These are phyloP conservation scores for Neoascochyta sp. DNA, from an alignment of 2,329 filamentous ascomycete genomes.

Conservation along the genomic window DNA sequence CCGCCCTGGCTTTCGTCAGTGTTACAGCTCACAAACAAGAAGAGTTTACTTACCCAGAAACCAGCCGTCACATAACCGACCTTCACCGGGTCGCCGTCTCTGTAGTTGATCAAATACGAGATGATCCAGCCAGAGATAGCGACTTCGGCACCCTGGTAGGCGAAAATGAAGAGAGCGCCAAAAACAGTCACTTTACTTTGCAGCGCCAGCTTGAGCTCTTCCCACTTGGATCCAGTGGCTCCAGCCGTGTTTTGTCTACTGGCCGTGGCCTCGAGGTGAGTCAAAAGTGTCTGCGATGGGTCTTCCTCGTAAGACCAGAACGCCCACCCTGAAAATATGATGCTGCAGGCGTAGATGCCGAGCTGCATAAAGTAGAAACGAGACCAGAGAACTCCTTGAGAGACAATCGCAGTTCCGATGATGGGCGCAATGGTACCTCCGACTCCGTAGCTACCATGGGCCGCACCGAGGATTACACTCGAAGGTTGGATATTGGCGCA, in stretches of 20 bases:
- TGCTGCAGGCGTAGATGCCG: conserved; percentile 54
- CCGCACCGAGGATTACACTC: conserved; percentile 54
- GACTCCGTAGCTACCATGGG: conserved; percentile 61
- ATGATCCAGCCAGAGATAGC: conserved; percentile 84
- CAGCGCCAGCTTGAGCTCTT: conserved; percentile 50
- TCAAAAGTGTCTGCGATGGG: conserved; percentile 42
- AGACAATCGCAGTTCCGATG: conserved; percentile 69
- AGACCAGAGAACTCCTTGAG: conserved; percentile 60
- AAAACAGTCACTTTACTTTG: conserved; percentile 61
- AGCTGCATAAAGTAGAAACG: conserved; percentile 69
- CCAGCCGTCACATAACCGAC: conserved; percentile 77
- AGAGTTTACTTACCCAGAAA: conserved; percentile 53
- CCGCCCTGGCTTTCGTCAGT: conserved; percentile 55
- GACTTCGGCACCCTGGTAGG: conserved; percentile 82
- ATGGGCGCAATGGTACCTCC: conserved; percentile 61
- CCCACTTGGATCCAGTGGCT: conserved; percentile 45
- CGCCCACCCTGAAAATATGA: conserved; percentile 60
- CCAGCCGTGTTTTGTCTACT: conserved; percentile 38
- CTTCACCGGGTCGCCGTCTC: conserved; percentile 63
- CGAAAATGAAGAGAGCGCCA: conserved; percentile 77
- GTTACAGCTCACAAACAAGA: neutral
- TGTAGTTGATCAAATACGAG: conserved; percentile 72
- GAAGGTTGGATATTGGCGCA: conserved; percentile 52
- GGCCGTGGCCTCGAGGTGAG: conserved; percentile 43
- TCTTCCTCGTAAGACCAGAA: conserved; percentile 71